Evolutionary conservation across 139 green algal genomes (phyloP), one percentile per base, ranked within the genome.

Genomic region (Chlamydomonas eustigma): DNA sequence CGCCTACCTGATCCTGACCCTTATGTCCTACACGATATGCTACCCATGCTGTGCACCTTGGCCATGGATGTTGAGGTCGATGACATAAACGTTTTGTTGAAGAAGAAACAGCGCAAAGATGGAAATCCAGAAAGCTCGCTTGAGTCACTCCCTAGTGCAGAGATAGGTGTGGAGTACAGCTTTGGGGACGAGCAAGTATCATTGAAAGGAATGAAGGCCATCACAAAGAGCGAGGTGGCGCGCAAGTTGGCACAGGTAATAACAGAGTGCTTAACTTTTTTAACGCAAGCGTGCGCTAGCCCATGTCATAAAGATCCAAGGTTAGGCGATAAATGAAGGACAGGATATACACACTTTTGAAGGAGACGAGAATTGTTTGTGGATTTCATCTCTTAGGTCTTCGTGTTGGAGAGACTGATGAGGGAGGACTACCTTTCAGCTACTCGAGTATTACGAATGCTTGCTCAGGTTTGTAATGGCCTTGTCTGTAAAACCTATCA

Each of bases 351-450:
- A 18, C 44, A 28, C 44, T 58, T 58, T 58, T 58, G 44, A 18
- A 18, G 44, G 44, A 18, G 12, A 18, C 44, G 12, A 12, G 12
- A 28, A 12, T 38, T 75, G 37, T 4, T 28, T 52, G 69, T 33
- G 44, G 44, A 28, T 12, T 18, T 8, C 58, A 50, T 34, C 37
- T 24, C 24, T 4, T 68, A 85, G 80, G 78, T 73, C 0, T 85
- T 82, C 22, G 39, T 70, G 8, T 65, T 85, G 51, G 73, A 85
- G 65, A 76, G 80, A 1, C 76, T 85, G 51, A 33, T 75, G 2
- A 52, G 71, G 22, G 31, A 37, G 2, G 80, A 85, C 72, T 82
- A 69, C 66, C 33, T 85, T 39, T 67, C 70, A 18, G 38, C 39
- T 2, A 4, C 24, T 31, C 44, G 76, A 1, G 25, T 70, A 28